A percentile compares a stretch with the other conserved stretches of the same genome.
Evolutionary conservation across 2,329 filamentous ascomycete species (phyloP).

Genomic region (Exophiala mesophila): DNA sequence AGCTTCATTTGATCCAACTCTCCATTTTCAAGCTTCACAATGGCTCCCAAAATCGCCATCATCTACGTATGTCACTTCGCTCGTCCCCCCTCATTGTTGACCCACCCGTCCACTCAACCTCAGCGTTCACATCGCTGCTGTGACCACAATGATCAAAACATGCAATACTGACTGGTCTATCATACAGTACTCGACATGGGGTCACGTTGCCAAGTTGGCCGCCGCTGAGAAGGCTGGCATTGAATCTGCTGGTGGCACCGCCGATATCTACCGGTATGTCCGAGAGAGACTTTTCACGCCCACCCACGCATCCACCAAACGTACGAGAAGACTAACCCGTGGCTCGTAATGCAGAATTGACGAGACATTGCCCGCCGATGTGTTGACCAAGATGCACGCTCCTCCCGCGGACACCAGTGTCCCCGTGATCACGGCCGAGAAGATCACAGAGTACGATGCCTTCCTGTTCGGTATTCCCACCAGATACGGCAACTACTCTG

Average conservation of each 20-base stretch:
- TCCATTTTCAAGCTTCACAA: constrained; percentile 51
- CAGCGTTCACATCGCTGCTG: background rate
- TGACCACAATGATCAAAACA: background rate
- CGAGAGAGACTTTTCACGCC: too few relatives aligned
- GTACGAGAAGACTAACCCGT: background rate
- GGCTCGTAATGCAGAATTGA: constrained; percentile 52
- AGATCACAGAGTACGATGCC: constrained; percentile 72
- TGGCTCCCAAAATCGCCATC: constrained; percentile 90
- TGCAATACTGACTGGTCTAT: constrained; percentile 8
- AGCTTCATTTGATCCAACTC: background rate
- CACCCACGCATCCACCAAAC: too few relatives aligned
- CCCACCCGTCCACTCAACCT: background rate
- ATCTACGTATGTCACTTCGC: constrained; percentile 63
- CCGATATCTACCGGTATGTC: constrained; percentile 73
- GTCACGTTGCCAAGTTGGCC: constrained; percentile 78
- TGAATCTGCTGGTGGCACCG: constrained; percentile 75
- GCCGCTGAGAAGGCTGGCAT: constrained; percentile 89
- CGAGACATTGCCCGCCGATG: constrained; percentile 81
- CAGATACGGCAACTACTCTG: constrained; percentile 93
- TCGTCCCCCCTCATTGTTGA: too few relatives aligned
- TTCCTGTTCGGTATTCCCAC: constrained; percentile 94
- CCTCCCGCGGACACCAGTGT: constrained; percentile 64
- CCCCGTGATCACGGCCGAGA: constrained; percentile 56
- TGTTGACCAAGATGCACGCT: constrained; percentile 87
- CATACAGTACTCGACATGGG: constrained; percentile 82